A percentile compares a stretch with the other conserved stretches of the same genome.
Evolutionary conservation across 805 yeast genomes (phyloP).

Genomic region (Cyberlindnera amylophila): DNA sequence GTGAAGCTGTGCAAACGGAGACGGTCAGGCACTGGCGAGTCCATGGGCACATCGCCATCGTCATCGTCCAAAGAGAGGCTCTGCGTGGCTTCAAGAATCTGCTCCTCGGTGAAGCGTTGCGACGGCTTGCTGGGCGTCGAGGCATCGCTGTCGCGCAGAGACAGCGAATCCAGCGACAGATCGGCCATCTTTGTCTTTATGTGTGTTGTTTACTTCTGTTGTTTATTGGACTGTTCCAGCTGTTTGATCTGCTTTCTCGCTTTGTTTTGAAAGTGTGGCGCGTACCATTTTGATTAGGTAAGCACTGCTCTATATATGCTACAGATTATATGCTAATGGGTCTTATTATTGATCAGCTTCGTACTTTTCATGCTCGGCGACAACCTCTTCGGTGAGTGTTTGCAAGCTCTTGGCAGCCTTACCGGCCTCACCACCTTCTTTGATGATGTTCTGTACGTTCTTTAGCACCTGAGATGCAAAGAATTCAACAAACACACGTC

Average conservation of each 20-base stretch:
- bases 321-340: too few relatives aligned
- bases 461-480: conserved; percentile 45
- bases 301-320: too few relatives aligned
- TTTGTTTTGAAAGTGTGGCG: conserved; percentile 11
- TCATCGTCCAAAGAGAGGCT: conserved; percentile 8
- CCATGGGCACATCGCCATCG: conserved; percentile 2
- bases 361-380: conserved; percentile 5
- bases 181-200: conserved; percentile 9
- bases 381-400: conserved; percentile 11
- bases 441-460: conserved; percentile 47
- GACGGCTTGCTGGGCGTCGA: not conserved
- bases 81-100: conserved; percentile 7
- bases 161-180: conserved; percentile 9
- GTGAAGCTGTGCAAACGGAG: conserved; percentile 5
- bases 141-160: not conserved
- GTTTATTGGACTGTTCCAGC: too few relatives aligned
- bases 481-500: conserved; percentile 48
- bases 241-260: not conserved
- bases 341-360: conserved; percentile 4
- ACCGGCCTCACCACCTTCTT: conserved; percentile 75
- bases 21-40: not conserved
- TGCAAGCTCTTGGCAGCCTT: conserved; percentile 38
- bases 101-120: not conserved
- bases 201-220: too few relatives aligned
- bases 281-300: conserved; percentile 1